Evolutionary conservation across 169 alveolate species (phyloP).

Genomic region (Cryptosporidium xiaoi): DNA sequence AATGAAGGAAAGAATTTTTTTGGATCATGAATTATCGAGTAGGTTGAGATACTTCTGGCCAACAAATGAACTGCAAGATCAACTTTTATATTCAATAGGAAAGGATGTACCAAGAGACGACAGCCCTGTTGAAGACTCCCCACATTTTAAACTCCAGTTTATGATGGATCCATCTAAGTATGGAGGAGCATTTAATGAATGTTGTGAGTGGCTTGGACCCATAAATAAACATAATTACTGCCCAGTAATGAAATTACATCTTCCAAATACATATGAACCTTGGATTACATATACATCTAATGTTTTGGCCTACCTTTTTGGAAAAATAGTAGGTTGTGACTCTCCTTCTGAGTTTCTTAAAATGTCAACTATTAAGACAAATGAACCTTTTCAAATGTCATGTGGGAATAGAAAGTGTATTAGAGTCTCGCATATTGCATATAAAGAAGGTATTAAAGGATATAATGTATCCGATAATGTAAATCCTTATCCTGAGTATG

Average conservation of each 20-base stretch:
- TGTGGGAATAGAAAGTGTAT: conserved; percentile 70
- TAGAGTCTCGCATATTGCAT: conserved; percentile 61
- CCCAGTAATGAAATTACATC: conserved; percentile 60
- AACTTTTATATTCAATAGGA: conserved; percentile 46
- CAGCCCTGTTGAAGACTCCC: conserved; percentile 55
- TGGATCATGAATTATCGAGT: conserved; percentile 60
- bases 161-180: conserved; percentile 70
- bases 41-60: conserved; percentile 72
- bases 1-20: conserved; percentile 56
- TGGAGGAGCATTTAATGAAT: conserved; percentile 70
- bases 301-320: conserved; percentile 58
- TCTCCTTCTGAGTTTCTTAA: conserved; percentile 42
- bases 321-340: conserved; percentile 49
- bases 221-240: conserved; percentile 64
- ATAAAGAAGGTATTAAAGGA: conserved; percentile 55
- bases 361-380: conserved; percentile 20
- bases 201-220: conserved; percentile 72
- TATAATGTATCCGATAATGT: conserved; percentile 42
- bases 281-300: conserved; percentile 69
- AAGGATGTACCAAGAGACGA: conserved; percentile 71
- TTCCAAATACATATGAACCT: conserved; percentile 73
- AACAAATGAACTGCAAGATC: conserved; percentile 59
- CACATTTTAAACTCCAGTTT: conserved; percentile 65
- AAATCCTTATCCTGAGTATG: conserved; percentile 63
- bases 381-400: conserved; percentile 68